These are phyloP conservation scores for Naganishia antarctica DNA, from an alignment of 768 basidiomycete species.

Conservation along the genomic window DNA sequence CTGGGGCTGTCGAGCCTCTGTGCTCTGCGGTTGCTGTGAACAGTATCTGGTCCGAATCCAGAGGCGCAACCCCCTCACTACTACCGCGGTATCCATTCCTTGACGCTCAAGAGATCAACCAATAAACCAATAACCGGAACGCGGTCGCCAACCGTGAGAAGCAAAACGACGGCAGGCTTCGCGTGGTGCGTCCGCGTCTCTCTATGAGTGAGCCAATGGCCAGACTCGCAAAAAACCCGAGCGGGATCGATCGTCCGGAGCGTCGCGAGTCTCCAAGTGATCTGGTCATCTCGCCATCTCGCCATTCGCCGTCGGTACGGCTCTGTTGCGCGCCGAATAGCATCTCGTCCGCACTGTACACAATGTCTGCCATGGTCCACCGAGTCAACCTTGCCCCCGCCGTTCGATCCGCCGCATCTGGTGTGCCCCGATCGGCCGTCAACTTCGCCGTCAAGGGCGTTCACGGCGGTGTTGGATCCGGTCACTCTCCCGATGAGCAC, in stretches of 20 bases:
- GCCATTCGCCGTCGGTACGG: neutral
- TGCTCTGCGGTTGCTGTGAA: too few species aligned
- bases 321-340: neutral
- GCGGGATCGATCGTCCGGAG: slow-evolving; percentile 10
- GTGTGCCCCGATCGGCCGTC: slow-evolving; percentile 73
- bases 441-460: slow-evolving; percentile 67
- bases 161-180: neutral
- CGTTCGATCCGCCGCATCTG: slow-evolving; percentile 69
- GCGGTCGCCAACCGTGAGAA: neutral
- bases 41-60: too few species aligned
- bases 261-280: neutral
- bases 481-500: slow-evolving; percentile 54
- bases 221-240: slow-evolving; percentile 21
- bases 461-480: slow-evolving; percentile 57
- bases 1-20: too few species aligned
- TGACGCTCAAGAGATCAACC: too few species aligned
- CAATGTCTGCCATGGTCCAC: slow-evolving; percentile 21
- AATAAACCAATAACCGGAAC: too few species aligned
- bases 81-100: too few species aligned
- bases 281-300: neutral
- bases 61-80: too few species aligned
- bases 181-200: neutral
- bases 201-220: neutral
- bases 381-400: slow-evolving; percentile 70
- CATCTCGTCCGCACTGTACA: neutral